Conservation (phyloP, 2,329 filamentous ascomycete genomes). For the Alternaria viburni region DNA sequence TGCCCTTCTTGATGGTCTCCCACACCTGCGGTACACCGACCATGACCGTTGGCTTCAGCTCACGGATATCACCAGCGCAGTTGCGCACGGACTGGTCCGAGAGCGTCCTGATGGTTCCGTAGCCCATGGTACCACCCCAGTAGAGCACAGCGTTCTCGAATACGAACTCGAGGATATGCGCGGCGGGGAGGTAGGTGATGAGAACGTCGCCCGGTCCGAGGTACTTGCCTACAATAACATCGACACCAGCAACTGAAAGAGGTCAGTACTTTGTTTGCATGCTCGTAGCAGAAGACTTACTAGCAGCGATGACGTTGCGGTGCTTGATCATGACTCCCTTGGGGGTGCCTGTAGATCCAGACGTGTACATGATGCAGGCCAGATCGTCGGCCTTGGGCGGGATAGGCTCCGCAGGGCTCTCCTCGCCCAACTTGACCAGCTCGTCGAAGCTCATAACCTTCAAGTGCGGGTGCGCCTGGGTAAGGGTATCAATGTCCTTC, state of each 20-base stretch:
- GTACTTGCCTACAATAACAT: constrained; percentile 76
- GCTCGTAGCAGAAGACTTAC: constrained; percentile 55
- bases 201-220: constrained; percentile 79
- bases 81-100: constrained; percentile 86
- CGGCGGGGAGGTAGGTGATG: constrained; percentile 89
- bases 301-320: constrained; percentile 77
- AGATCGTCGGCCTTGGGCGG: constrained; percentile 77
- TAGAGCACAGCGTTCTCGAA: constrained; percentile 91
- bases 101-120: constrained; percentile 88
- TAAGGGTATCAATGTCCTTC: constrained; percentile 61
- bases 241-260: constrained; percentile 72
- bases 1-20: constrained; percentile 97
- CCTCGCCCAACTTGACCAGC: constrained; percentile 61
- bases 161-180: constrained; percentile 95
- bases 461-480: constrained; percentile 59
- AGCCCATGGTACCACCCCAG: constrained; percentile 91
- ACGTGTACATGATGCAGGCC: constrained; percentile 84
- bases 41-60: constrained; percentile 86
- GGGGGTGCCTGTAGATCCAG: constrained; percentile 84
- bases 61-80: constrained; percentile 91
- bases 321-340: constrained; percentile 89
- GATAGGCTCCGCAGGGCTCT: constrained; percentile 72
- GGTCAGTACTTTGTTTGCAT: constrained; percentile 15
- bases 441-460: constrained; percentile 64
- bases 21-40: constrained; percentile 96